Base-by-base conservation (phyloP, 1,284 basidiomycete genomes). In the Austropuccinia psidii region DNA sequence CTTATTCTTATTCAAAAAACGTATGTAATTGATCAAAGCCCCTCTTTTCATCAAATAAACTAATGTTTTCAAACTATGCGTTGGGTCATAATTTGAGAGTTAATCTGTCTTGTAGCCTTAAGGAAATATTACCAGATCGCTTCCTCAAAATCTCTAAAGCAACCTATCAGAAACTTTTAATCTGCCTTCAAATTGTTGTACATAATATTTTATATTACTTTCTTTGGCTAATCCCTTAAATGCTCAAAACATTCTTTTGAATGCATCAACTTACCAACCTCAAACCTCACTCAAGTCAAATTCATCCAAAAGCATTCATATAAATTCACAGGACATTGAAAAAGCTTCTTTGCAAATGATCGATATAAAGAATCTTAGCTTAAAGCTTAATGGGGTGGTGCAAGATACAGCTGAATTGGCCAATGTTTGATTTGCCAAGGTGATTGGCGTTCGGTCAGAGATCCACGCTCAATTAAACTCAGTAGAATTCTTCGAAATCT, bases 361-460 rank as follows among this genome's bases (percentile, higher is more conserved):
- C 31, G 66, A 73, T 69, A 55, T 78, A 77, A 55, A 80, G 3
- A 80, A 83, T 15, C 76, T 88, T 21, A 84, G 86, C 75, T 85
- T 87, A 74, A 86, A 89, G 76, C 79, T 89, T 7, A 80, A 84
- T 2, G 92, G 94, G 75, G 86, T 89, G 39, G 84, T 97, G 39
- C 86, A 88, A 1, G 89, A 90, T 0, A 86, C 88, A 0, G 87
- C 90, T 49, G 93, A 96, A 78, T 85, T 93, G 7, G 87, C 91
- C 8, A 93, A 95, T 80, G 85, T 87, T 8, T 86, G 90, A 29
- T 86, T 86, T 0, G 89, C 91, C 7, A 90, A 89, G 78, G 84
- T 95, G 35, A 82, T 98, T 37, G 84, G 86, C 54, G 83, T 87
- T 4, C 87, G 95, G 41, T 83, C 87, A 7, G 90, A 93, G 76